Conservation (phyloP, 2,329 filamentous ascomycete genomes). For the Cyphellophora europaea region DNA sequence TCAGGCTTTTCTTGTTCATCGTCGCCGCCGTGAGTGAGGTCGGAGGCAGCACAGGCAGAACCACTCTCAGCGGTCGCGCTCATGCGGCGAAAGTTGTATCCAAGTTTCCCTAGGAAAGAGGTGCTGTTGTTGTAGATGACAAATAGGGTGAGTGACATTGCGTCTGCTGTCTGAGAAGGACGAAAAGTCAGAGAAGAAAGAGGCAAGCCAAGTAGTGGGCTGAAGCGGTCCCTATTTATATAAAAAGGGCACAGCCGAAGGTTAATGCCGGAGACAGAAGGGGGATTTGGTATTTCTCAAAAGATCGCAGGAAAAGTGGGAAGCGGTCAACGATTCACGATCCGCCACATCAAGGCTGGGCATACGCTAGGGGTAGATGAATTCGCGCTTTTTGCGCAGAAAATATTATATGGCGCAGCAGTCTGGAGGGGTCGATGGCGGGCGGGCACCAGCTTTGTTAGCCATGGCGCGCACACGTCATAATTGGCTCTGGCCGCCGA, state of each 20-base stretch:
- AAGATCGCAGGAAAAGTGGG: background rate
- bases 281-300: too few relatives aligned
- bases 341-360: background rate
- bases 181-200: background rate
- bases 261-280: too few relatives aligned
- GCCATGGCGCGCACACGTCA: too few relatives aligned
- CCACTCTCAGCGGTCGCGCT: background rate
- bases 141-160: background rate
- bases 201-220: background rate
- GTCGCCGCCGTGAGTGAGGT: background rate
- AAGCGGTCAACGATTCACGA: background rate
- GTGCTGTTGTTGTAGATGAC: constrained; percentile 1
- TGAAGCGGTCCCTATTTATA: background rate
- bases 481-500: too few relatives aligned
- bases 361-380: too few relatives aligned
- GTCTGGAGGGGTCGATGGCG: too few relatives aligned
- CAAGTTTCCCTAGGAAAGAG: background rate
- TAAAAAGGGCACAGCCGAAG: background rate
- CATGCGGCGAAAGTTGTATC: background rate
- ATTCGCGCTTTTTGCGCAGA: constrained; percentile 3
- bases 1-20: background rate
- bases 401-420: background rate
- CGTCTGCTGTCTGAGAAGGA: background rate
- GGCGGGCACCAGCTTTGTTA: too few relatives aligned
- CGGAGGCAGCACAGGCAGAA: constrained; percentile 1